Evolutionary conservation across 176 grass and related monocot species (phyloP).

Genomic region (Panicum miliaceum): DNA sequence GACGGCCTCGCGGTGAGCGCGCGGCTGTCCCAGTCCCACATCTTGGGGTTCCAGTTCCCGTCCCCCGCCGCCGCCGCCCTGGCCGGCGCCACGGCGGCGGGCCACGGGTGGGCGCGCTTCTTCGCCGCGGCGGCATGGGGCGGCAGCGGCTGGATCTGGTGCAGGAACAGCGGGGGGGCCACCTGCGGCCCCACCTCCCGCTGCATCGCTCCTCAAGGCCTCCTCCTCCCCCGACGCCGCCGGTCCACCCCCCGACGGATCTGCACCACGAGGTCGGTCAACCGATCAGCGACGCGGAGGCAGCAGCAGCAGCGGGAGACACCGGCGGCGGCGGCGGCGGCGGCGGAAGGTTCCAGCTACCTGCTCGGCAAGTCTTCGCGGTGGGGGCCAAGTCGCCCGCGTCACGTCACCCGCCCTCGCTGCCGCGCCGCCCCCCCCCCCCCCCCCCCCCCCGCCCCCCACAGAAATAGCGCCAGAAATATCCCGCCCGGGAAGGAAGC

Average conservation of each 20-base stretch:
- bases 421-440: too few species aligned
- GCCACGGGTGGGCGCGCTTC: constrained; percentile 59
- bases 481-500: background rate
- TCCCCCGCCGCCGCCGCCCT: background rate
- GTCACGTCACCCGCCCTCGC: constrained; percentile 38
- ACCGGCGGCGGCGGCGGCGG: background rate
- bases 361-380: constrained; percentile 25
- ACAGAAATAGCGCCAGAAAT: constrained; percentile 14
- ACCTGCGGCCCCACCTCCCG: constrained; percentile 83
- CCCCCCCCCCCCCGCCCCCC: too few species aligned
- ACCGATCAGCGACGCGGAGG: background rate
- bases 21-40: constrained; percentile 96
- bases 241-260: constrained; percentile 36
- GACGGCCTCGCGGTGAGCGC: constrained; percentile 62
- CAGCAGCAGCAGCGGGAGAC: background rate
- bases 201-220: constrained; percentile 54
- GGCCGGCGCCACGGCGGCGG: constrained; percentile 7
- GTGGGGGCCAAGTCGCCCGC: background rate
- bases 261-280: constrained; percentile 24
- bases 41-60: constrained; percentile 79
- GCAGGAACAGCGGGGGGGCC: constrained; percentile 66
- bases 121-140: constrained; percentile 47
- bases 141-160: constrained; percentile 62
- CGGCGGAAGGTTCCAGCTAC: constrained; percentile 28
- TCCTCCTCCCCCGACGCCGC: background rate